These are phyloP conservation scores for Limonomyces culmigenus DNA, from an alignment of 1,284 basidiomycete species.

Conservation along the genomic window DNA sequence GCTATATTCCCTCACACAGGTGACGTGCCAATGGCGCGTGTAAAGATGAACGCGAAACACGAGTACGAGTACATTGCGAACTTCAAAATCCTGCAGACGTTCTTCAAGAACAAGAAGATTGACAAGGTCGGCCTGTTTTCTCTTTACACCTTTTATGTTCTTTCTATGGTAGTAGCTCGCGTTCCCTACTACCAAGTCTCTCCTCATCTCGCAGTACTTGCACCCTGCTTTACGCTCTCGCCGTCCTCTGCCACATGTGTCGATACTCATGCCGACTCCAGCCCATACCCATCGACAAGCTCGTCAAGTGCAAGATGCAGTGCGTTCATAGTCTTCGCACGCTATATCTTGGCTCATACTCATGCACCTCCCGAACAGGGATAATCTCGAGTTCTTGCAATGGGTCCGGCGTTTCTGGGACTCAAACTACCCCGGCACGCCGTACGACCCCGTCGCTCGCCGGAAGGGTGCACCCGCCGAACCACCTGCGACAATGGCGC, in stretches of 20 bases:
- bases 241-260: background rate
- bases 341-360: slow-evolving; percentile 3
- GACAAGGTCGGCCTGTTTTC: slow-evolving; percentile 81
- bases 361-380: slow-evolving; percentile 26
- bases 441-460: slow-evolving; percentile 78
- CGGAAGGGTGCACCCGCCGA: slow-evolving; percentile 62
- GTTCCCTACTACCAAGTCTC: slow-evolving; percentile 3
- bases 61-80: slow-evolving; percentile 95
- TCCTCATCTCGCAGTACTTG: too few species aligned
- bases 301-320: slow-evolving; percentile 99
- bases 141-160: background rate
- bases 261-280: slow-evolving; percentile 15
- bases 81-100: slow-evolving; percentile 86
- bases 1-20: slow-evolving; percentile 21
- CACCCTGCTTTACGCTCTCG: too few species aligned
- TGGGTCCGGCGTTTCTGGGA: slow-evolving; percentile 98
- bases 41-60: slow-evolving; percentile 89
- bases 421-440: slow-evolving; percentile 73
- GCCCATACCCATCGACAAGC: slow-evolving; percentile 87
- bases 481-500: slow-evolving; percentile 63
- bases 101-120: slow-evolving; percentile 79
- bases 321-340: slow-evolving; percentile 22
- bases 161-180: too few species aligned
- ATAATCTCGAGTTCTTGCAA: slow-evolving; percentile 97
- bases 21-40: slow-evolving; percentile 74